Evolutionary conservation across 306 rosid species (phyloP).

Genomic region (Corylus heterophylla): DNA sequence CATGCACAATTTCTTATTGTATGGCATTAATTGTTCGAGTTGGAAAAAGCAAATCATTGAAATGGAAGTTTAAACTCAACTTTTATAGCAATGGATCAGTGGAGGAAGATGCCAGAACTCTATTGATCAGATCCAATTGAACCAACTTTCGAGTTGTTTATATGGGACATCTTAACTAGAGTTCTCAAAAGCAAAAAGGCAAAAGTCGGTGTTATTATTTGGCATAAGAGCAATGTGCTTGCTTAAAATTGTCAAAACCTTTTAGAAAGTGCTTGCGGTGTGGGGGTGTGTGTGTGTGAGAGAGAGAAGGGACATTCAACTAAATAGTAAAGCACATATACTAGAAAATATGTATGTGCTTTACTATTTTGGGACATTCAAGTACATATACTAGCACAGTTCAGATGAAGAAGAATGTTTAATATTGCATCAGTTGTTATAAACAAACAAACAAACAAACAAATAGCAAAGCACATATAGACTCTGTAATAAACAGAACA

Average conservation of each 20-base stretch:
- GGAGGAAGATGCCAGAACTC: background rate
- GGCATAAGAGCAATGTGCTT: no score
- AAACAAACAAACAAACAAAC: background rate
- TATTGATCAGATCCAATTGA: background rate
- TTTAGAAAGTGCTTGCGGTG: background rate
- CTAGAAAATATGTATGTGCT: background rate
- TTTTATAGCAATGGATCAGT: background rate
- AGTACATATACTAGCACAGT: background rate
- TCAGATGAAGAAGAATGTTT: background rate
- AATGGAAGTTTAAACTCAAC: background rate
- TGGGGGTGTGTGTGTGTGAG: background rate
- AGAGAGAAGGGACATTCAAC: background rate
- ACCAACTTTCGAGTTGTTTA: background rate
- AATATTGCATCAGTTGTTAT: background rate
- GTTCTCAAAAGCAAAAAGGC: slow-evolving; percentile 1
- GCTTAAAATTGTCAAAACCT: background rate
- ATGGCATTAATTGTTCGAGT: background rate
- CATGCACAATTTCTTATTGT: no score
- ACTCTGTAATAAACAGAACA: background rate
- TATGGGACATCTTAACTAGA: background rate
- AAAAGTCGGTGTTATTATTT: background rate
- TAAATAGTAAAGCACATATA: background rate
- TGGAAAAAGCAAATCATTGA: background rate
- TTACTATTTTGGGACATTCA: background rate
- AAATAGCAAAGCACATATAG: background rate